A percentile compares a stretch with the other conserved stretches of the same genome.
phyloP scores from a whole-genome alignment of 108 stramenopile species.

The Bacterosira constricta region DNA sequence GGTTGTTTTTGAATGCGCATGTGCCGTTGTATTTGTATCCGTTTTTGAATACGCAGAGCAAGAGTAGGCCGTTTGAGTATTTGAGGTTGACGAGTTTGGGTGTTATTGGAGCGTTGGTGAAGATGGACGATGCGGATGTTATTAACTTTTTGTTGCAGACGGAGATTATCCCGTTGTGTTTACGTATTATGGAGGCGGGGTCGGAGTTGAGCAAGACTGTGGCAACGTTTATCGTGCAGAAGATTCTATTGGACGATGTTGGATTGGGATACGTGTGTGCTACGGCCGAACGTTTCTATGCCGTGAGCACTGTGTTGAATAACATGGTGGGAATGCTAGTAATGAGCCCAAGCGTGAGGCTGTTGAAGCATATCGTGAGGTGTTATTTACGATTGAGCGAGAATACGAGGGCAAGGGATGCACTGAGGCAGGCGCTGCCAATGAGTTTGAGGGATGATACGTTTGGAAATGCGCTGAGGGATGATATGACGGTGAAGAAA shows the following conservation, averaged over 20 bases:
- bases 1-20: slow-evolving; percentile 93
- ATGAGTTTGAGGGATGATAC: slow-evolving; percentile 87
- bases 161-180: slow-evolving; percentile 86
- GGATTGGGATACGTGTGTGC: slow-evolving; percentile 99
- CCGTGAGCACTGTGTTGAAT: slow-evolving; percentile 91
- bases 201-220: slow-evolving; percentile 97
- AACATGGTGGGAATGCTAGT: slow-evolving; percentile 94
- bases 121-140: slow-evolving; percentile 97
- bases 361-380: slow-evolving; percentile 98
- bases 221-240: slow-evolving; percentile 99
- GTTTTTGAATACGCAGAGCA: slow-evolving; percentile 96
- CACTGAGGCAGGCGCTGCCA: slow-evolving; percentile 94
- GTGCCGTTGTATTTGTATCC: slow-evolving; percentile 99
- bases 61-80: slow-evolving; percentile 97
- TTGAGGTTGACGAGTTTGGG: slow-evolving; percentile 96
- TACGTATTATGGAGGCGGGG: slow-evolving; percentile 93
- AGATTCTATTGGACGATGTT: slow-evolving; percentile 96
- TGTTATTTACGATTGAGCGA: slow-evolving; percentile 97
- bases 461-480: slow-evolving; percentile 77
- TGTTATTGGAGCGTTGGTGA: slow-evolving; percentile 99
- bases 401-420: slow-evolving; percentile 93
- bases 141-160: slow-evolving; percentile 97
- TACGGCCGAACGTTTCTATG: slow-evolving; percentile 98
- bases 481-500: slow-evolving; percentile 90
- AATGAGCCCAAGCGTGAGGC: slow-evolving; percentile 85